Percentiles rank a stretch among this genome's conserved stretches.
These are phyloP conservation scores for Fimicolochytrium jonesii DNA, from an alignment of 192 early-diverging fungal species.

Conservation along the genomic window DNA sequence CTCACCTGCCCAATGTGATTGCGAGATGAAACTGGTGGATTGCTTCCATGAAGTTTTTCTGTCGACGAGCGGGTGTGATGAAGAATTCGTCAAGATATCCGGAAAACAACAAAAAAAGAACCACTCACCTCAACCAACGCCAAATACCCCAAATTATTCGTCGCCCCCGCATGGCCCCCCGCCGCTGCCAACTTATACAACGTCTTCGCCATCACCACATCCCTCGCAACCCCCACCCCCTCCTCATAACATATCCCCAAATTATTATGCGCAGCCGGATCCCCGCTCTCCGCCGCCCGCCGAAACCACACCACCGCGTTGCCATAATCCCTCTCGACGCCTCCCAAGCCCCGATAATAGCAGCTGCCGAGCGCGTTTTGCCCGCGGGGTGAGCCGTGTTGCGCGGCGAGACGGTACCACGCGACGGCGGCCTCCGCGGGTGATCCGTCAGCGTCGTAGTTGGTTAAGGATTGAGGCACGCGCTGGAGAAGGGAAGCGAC, in stretches of 20 bases:
- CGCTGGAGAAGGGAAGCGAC: slow-evolving; percentile 38
- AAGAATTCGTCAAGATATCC: not conserved
- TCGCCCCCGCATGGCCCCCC: slow-evolving; percentile 37
- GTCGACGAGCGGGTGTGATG: not conserved
- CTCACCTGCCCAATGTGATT: slow-evolving; percentile 37
- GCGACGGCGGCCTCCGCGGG: slow-evolving; percentile 28
- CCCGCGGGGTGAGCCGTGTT: slow-evolving; percentile 27
- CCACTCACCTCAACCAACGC: slow-evolving; percentile 37
- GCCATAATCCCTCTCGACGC: slow-evolving; percentile 39
- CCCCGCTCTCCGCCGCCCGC: slow-evolving; percentile 39
- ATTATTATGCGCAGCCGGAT: slow-evolving; percentile 45
- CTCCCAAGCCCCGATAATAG: slow-evolving; percentile 42
- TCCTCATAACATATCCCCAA: slow-evolving; percentile 55
- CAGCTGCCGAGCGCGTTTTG: slow-evolving; percentile 43
- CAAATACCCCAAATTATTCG: slow-evolving; percentile 46
- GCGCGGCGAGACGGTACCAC: slow-evolving; percentile 38
- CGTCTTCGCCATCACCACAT: slow-evolving; percentile 41
- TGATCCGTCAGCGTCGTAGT: slow-evolving; percentile 13
- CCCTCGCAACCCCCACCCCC: slow-evolving; percentile 48
- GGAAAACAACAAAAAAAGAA: not conserved
- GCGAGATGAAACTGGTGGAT: slow-evolving; percentile 43
- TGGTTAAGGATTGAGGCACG: not conserved
- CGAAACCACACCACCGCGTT: slow-evolving; percentile 43
- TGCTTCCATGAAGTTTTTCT: slow-evolving; percentile 38
- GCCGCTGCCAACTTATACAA: slow-evolving; percentile 47